Conservation (phyloP, 1,284 basidiomycete species). For the Microbotryum intermedium region DNA sequence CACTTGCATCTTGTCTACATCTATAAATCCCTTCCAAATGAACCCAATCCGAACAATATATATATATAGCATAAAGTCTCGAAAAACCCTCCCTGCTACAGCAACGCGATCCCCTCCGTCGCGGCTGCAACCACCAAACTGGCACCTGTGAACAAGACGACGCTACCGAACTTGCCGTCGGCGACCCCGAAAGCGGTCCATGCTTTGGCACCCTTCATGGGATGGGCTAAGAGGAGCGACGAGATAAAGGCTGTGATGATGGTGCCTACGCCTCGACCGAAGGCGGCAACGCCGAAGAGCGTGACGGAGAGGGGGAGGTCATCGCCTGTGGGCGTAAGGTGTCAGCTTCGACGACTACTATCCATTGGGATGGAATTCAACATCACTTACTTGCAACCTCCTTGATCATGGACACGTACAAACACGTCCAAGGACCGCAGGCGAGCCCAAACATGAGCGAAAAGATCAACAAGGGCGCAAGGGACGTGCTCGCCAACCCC, state of each 20-base stretch:
- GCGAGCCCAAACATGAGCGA: conserved; percentile 39
- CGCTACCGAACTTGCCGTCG: conserved; percentile 6
- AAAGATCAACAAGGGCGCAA: conserved; percentile 40
- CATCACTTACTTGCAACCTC: conserved; percentile 28
- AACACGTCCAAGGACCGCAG: conserved; percentile 41
- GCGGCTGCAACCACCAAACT: conserved; percentile 5
- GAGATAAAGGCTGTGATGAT: conserved; percentile 45
- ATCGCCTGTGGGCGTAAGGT: conserved; percentile 34
- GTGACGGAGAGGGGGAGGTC: conserved; percentile 39
- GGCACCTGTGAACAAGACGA: conserved; percentile 9
- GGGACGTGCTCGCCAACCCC: conserved; percentile 39
- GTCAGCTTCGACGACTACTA: too few species aligned
- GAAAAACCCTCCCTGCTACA: too few species aligned
- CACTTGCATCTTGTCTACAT: too few species aligned
- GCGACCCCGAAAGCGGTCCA: conserved; percentile 7
- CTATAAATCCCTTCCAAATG: too few species aligned
- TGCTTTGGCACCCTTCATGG: not conserved
- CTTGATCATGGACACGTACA: conserved; percentile 40
- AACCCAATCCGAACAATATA: too few species aligned
- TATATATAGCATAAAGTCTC: too few species aligned
- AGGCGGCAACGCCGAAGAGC: conserved; percentile 41
- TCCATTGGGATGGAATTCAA: too few species aligned
- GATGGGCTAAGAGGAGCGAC: conserved; percentile 33
- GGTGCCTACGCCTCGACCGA: conserved; percentile 44
- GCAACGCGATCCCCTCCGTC: not conserved